Base-by-base conservation (phyloP, 2,329 filamentous ascomycete species). In the Calonectria pseudoturangicola region DNA sequence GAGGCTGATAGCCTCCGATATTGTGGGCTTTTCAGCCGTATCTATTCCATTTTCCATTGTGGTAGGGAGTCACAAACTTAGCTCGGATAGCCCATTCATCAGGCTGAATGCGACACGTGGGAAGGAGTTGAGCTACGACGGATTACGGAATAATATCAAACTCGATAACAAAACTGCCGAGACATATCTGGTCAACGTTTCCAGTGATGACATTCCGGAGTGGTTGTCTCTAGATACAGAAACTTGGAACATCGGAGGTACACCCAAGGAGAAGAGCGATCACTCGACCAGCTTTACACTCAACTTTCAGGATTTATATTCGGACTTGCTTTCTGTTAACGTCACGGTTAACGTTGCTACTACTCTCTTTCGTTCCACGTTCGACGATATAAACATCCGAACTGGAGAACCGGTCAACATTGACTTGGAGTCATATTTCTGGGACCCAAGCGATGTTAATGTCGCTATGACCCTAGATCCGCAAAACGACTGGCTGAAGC, bases 1-100 rank as follows among this genome's bases (percentile, higher is more conserved):
- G 70, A 88, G 91, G 73, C 86, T 98, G 8, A 91, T 97, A 64
- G 95, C 94, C 1, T 96, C 94, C 0, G 94, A 97, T 80, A 90
- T 95, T 21, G 86, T 90, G n/a, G 95, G 94, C 1, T 98, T 96
- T 81, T 90, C 93, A 6, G 93, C 92, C 1, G 88, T 89, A 12
- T 89, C 89, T 2, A 81, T 93, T 66, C 85, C 87, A 0, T 97
- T 98, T 81, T 91, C 92, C 7, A 89, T 98, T 43, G 87, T 92
- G 2, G 91, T 98, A 25, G 93, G 93, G 56, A 90, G 87, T 66
- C 93, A 95, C 82, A 89, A 92, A 75, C 85, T 98, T 48, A 89
- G 89, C 1, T 93, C 94, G 74, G 88, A 89, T 2, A 87, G 91
- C 12, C 88, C 89, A 7, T 81, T 87, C 10, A 85, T 94, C 66